Evolutionary conservation across 306 rosid genomes (phyloP), one percentile per base, ranked within the genome.

Genomic region (Pueraria montana): DNA sequence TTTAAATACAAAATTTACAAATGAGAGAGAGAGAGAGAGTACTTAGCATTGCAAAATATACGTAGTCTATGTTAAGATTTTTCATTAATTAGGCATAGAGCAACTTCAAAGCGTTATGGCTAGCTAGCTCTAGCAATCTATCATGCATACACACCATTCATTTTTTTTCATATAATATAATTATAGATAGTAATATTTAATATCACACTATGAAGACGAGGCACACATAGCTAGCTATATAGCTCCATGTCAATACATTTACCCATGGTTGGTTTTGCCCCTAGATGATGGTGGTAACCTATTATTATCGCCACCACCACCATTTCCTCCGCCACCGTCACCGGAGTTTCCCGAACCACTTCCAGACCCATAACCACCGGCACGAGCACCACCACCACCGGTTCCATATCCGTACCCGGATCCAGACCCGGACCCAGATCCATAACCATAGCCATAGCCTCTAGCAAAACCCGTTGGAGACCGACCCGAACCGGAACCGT

Each of bases 401-500:
- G 56, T 55, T 16, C 97, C 98, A 17, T 76, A 88, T 11, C 98
- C 98, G 0, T 2, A 92, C 1, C 96, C 94, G 0, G 86, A 83
- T 0, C 97, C 97, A 0, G 91, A 86, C 0, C 94, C 97, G 0
- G 95, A 50, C 0, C 97, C 97, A 0, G 88, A 65, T 1, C 98
- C 98, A 11, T 5, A 91, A 0, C 98, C 98, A 12, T 30, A 87
- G 0, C 98, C 98, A 21, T 1, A 88, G 0, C 94, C 97, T 72
- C 67, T 84, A 0, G 91, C 94, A n/a, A 89, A 83, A 0, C 98
- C 98, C 0, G 79, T 32, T 0, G 92, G 81, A 1, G 98, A 88
- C 9, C 84, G 86, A 1, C 96, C 98, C 0, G 96, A 94, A 0
- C 99, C 99, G 0, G 94, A 92, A 0, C 98, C 99, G 11, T 81